Conservation (phyloP, 495 filamentous ascomycete genomes). For the Tirmania nivea region DNA sequence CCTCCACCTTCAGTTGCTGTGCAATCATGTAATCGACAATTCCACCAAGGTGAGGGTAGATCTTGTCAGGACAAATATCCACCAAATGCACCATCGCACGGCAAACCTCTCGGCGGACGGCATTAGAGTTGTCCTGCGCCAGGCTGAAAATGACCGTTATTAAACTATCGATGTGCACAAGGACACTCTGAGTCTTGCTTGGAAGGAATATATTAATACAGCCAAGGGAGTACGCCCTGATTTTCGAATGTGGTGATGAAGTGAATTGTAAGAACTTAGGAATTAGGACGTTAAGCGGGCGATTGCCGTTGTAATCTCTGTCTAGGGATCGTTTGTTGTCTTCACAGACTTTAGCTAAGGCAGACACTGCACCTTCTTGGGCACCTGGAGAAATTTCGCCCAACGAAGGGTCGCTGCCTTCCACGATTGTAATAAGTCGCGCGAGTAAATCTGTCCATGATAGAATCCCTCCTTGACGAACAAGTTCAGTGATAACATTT, state of each 20-base stretch:
- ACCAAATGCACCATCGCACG: constrained; percentile 81
- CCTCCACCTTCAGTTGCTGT: constrained; percentile 64
- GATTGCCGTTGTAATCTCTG: constrained; percentile 62
- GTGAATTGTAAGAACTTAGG: constrained; percentile 82
- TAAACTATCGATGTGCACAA: constrained; percentile 55
- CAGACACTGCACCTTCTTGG: constrained; percentile 86
- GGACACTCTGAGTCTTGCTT: constrained; percentile 52
- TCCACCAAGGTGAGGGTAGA: constrained; percentile 69
- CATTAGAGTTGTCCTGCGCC: constrained; percentile 46
- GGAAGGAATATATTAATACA: constrained; percentile 82
- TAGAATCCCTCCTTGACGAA: constrained; percentile 62
- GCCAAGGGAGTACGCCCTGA: constrained; percentile 55
- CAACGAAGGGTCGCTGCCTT: constrained; percentile 33
- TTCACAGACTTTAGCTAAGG: constrained; percentile 85
- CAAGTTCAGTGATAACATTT: constrained; percentile 86
- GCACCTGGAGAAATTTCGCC: constrained; percentile 43
- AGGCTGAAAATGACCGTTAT: constrained; percentile 64
- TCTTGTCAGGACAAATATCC: constrained; percentile 72
- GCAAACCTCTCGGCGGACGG: constrained; percentile 78
- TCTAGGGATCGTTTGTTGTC: constrained; percentile 79
- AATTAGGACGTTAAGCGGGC: constrained; percentile 70
- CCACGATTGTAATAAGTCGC: constrained; percentile 50
- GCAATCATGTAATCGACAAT: constrained; percentile 82
- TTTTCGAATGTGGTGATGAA: constrained; percentile 43
- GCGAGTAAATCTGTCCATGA: constrained; percentile 81